Base-by-base conservation (phyloP, 2,329 filamentous ascomycete genomes). In the Stylonectria norvegica region DNA sequence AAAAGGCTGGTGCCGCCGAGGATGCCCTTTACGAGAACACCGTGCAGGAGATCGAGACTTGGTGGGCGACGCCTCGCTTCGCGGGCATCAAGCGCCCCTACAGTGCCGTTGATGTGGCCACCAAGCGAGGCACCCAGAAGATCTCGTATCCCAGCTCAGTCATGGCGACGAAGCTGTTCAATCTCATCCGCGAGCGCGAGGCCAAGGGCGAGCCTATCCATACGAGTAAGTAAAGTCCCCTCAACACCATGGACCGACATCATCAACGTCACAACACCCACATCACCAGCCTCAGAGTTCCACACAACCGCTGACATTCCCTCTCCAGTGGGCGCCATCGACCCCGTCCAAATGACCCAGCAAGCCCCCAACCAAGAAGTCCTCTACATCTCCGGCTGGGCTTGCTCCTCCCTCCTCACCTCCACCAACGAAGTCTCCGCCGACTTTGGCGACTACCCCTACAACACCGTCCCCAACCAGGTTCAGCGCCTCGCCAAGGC, bases 281-380 rank as follows among this genome's bases (percentile, higher is more conserved):
- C n/a, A 16, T 9, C 4, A 5, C 9, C 44, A 25, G 20, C 19
- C 34, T 25, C 17, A 33, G 35, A 19, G 17, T 20, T 25, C 16
- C 38, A 8, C 14, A 25, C 11, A 23, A 17, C 18, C 4, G 22
- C 48, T 56, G 40, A 57, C 49, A 40, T 14, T 5, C n/a, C n/a
- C n/a, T n/a, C 5, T 38, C 1, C 47, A 91, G 87, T 98, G 86
- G 93, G 93, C 55, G 93, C 90, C 45, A 94, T 98, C 67, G 93
- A 98, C 61, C 93, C 93, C n/a, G 83, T 97, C 9, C 93, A 98
- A 70, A 97, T 98, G 93, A 95, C 93, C 34, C 93, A 98, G 66
- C 93, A 97, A 71, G 93, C 93, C 12, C 80, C 87, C 5, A 87
- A 97, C 68, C 93, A 97, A 63, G 91, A 98, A 64, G 86, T 96